phyloP scores from a whole-genome alignment of 2,329 filamentous ascomycete genomes.

The Teratosphaeriaceae sp. region DNA sequence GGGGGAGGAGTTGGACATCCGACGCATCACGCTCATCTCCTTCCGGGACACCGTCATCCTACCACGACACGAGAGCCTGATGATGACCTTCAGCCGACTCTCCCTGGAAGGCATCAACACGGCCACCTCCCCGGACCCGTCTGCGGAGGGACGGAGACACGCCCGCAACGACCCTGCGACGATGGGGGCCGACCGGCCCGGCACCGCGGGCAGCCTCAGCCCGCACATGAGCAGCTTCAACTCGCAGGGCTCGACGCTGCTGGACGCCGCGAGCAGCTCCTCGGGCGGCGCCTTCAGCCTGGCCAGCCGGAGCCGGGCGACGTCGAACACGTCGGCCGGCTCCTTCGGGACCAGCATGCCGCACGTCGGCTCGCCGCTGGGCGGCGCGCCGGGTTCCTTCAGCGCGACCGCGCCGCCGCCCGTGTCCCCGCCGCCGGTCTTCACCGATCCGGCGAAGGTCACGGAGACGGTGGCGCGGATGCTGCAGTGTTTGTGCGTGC shows the following conservation, averaged over 20 bases:
- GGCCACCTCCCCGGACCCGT: conserved; percentile 31
- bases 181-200: conserved; percentile 31
- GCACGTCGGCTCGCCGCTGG: conserved; percentile 24
- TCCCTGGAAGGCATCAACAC: conserved; percentile 67
- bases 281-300: conserved; percentile 38
- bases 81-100: conserved; percentile 82
- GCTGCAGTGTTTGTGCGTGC: conserved; percentile 90
- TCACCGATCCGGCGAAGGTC: conserved; percentile 55
- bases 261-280: conserved; percentile 54
- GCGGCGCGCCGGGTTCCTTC: conserved; percentile 17
- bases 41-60: conserved; percentile 88
- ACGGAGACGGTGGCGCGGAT: conserved; percentile 93
- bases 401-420: conserved; percentile 15
- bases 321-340: conserved; percentile 67
- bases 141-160: conserved; percentile 19
- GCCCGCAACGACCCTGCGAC: conserved; percentile 26
- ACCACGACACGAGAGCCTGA: conserved; percentile 80
- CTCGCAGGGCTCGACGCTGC: conserved; percentile 69
- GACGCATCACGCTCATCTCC: conserved; percentile 78
- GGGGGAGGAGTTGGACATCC: conserved; percentile 67
- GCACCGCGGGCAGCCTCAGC: conserved; percentile 70
- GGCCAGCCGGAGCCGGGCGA: conserved; percentile 64
- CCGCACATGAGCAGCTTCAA: conserved; percentile 72
- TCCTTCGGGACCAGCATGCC: conserved; percentile 37
- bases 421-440: conserved; percentile 11